Conservation (phyloP, 805 yeast genomes). For the Myxozyma vanderwaltii region DNA sequence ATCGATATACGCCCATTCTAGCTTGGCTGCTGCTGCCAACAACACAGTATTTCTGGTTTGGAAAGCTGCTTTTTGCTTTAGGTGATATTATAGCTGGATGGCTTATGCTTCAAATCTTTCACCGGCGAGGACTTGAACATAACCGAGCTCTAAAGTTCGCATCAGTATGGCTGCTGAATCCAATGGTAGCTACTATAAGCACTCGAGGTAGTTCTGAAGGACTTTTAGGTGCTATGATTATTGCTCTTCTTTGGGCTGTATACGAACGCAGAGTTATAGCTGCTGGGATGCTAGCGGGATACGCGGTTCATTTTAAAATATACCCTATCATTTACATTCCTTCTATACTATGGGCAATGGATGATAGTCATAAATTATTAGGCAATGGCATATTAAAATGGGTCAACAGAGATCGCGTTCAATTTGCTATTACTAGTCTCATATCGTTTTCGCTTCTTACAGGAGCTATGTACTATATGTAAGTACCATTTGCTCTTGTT, state of each 20-base stretch:
- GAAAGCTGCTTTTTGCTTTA: slow-evolving; percentile 73
- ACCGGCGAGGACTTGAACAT: slow-evolving; percentile 39
- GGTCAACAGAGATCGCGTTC: slow-evolving; percentile 50
- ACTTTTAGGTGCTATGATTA: slow-evolving; percentile 73
- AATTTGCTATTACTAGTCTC: slow-evolving; percentile 48
- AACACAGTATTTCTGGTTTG: slow-evolving; percentile 58
- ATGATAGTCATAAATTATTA: slow-evolving; percentile 27
- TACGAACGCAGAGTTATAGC: slow-evolving; percentile 47
- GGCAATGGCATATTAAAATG: slow-evolving; percentile 38
- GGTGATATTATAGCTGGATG: slow-evolving; percentile 83
- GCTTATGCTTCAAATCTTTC: slow-evolving; percentile 52
- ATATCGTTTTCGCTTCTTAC: slow-evolving; percentile 54
- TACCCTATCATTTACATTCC: slow-evolving; percentile 91
- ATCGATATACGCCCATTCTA: slow-evolving; percentile 87
- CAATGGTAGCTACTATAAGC: slow-evolving; percentile 90
- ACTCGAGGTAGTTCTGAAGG: slow-evolving; percentile 95
- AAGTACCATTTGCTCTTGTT: background rate
- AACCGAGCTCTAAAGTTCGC: slow-evolving; percentile 49
- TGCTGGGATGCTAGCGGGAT: slow-evolving; percentile 58
- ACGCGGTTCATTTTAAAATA: slow-evolving; percentile 84
- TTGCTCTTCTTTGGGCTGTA: slow-evolving; percentile 54
- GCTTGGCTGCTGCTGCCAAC: slow-evolving; percentile 84
- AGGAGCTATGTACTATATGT: slow-evolving; percentile 58
- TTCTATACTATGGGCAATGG: slow-evolving; percentile 43
- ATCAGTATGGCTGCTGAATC: slow-evolving; percentile 84